Base-by-base conservation (phyloP, 805 yeast species). In the Vanderwaltozyma verrucispora region DNA sequence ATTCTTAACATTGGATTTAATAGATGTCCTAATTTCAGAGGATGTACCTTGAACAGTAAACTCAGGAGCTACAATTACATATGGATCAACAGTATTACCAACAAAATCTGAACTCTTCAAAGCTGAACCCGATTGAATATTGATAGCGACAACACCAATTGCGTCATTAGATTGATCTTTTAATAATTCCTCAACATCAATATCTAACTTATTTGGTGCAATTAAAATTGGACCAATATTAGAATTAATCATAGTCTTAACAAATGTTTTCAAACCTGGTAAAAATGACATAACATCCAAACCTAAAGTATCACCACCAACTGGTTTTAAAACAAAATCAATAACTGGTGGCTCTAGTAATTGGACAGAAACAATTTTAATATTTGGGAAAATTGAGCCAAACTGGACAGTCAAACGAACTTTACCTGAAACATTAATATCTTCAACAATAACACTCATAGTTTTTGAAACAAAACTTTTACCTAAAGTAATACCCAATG, bases 301-400 rank as follows among this genome's bases (percentile, higher is more conserved):
- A 43, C 94, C 94, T 42, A 83, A 69, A n/a, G 88, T 78, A 55
- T 83, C 89, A 63, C 94, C 92, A 56, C 92, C 92, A 37, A 83
- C 80, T 9, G 94, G 94, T 55, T 83, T 83, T 65, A 83, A 71
- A 16, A 77, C 80, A 56, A 81, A 83, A 53, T 80, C 88, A 52
- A 83, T 80, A 23, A 71, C 67, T 28, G 92, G 92, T 15, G 89
- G 80, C 56, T 82, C 89, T 51, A 83, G 64, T 50, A 83, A 74
- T 44, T 77, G 80, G 39, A 82, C 65, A 15, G 85, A 75, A 8
- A 83, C 84, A 48, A 74, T 59, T 43, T 76, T 77, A 41, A 83
- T 80, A 50, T 82, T 87, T n/a, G 94, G 94, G 58, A 83, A 81
- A 49, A 70, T 69, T 32, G 72, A 69, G 32, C 76, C 71, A 46